Percentiles rank a stretch among this genome's conserved stretches.
Conservation (phyloP, 768 basidiomycete genomes). For the Hydnomerulius pinastri region DNA sequence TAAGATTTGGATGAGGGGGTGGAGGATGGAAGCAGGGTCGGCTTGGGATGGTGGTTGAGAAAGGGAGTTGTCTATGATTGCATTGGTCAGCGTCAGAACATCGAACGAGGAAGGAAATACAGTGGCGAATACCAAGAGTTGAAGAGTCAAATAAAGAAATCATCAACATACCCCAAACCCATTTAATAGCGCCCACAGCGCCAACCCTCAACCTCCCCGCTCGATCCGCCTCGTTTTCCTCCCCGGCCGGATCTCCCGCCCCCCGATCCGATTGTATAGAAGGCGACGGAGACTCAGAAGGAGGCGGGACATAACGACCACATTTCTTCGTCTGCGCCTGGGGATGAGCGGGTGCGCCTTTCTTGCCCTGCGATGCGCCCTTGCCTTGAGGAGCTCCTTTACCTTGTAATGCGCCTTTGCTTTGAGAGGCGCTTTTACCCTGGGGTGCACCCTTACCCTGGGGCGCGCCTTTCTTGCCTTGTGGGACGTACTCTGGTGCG, state of each 20-base stretch:
- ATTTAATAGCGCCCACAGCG: conserved; percentile 64
- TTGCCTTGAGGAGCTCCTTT: conserved; percentile 7
- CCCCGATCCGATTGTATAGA: conserved; percentile 18
- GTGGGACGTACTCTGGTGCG: neutral
- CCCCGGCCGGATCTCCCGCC: conserved; percentile 39
- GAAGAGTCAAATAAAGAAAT: conserved; percentile 7
- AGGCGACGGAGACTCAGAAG: conserved; percentile 33
- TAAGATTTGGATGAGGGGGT: conserved; percentile 1
- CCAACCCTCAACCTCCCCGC: conserved; percentile 69
- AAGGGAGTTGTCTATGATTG: conserved; percentile 24
- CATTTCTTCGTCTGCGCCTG: conserved; percentile 32
- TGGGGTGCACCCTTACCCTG: conserved; percentile 10
- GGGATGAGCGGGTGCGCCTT: conserved; percentile 18
- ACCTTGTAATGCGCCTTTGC: neutral
- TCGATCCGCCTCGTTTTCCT: conserved; percentile 71
- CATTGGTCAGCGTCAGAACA: too few relatives aligned
- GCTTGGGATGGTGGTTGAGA: neutral
- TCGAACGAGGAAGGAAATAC: too few relatives aligned
- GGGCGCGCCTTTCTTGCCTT: neutral
- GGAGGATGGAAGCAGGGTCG: neutral
- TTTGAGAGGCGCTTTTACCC: neutral
- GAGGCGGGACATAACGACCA: conserved; percentile 32
- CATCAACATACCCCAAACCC: conserved; percentile 56
- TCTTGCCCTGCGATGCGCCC: conserved; percentile 16
- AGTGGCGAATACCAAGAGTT: neutral